A percentile compares a stretch with the other conserved stretches of the same genome.
phyloP scores from a whole-genome alignment of 257 asterid species.

The Lycium barbarum region DNA sequence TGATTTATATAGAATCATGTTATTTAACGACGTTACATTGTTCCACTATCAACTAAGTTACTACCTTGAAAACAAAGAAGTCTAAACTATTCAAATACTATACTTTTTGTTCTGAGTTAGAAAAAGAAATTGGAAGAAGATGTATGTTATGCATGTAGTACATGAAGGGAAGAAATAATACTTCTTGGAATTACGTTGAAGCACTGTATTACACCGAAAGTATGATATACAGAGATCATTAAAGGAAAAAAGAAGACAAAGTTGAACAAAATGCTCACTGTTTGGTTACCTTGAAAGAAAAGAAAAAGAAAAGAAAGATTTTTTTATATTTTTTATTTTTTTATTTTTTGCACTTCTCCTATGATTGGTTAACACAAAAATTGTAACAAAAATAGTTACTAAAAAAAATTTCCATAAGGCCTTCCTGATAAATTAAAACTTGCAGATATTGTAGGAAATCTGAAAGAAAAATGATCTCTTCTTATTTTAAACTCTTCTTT shows the following conservation, averaged over 20 bases:
- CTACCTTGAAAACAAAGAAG: not conserved
- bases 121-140: not conserved
- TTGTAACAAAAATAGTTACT: not conserved
- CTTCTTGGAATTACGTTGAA: not conserved
- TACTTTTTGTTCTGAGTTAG: not conserved
- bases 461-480: not conserved
- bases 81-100: not conserved
- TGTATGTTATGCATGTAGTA: not conserved
- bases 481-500: not conserved
- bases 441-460: not conserved
- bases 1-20: not conserved
- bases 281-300: conserved; percentile 41
- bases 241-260: not conserved
- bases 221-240: not conserved
- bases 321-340: no score
- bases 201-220: not conserved
- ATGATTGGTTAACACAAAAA: not conserved
- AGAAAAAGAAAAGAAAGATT: no score
- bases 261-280: conserved; percentile 45
- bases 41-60: not conserved
- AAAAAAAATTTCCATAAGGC: not conserved
- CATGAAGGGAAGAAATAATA: not conserved
- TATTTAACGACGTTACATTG: not conserved
- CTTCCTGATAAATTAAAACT: not conserved
- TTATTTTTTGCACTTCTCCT: not conserved